These are phyloP conservation scores for Trypanosoma caninum DNA, from an alignment of 208 protist species.

Conservation along the genomic window DNA sequence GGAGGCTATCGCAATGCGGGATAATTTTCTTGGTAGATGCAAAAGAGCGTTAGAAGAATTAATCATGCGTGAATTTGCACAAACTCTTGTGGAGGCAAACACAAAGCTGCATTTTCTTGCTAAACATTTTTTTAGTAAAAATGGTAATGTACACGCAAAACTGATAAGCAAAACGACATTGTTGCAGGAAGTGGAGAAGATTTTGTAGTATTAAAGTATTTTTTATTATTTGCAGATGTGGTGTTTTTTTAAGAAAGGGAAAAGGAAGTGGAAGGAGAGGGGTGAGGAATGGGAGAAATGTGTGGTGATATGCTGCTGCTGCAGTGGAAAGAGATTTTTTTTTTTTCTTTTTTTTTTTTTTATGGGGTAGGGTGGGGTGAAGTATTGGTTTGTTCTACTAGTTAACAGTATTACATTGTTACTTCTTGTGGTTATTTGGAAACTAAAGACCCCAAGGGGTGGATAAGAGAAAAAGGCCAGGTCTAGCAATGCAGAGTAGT, in stretches of 20 bases:
- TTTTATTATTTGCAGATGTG: neutral
- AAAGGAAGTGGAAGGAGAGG: neutral
- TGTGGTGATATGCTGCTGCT: no score
- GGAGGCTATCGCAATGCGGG: slow-evolving; percentile 14
- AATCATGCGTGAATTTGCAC: slow-evolving; percentile 27
- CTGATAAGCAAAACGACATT: slow-evolving; percentile 52
- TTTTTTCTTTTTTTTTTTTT: slow-evolving; percentile 1
- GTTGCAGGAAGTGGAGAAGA: slow-evolving; percentile 38
- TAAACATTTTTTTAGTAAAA: slow-evolving; percentile 32
- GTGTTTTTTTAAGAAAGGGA: neutral
- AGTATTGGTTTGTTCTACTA: no score
- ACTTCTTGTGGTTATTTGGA: neutral
- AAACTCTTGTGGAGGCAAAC: slow-evolving; percentile 43
- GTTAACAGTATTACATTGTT: neutral
- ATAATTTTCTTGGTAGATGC: neutral
- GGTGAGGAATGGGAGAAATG: neutral
- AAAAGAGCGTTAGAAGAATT: slow-evolving; percentile 26
- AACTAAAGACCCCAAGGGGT: neutral
- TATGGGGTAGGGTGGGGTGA: no score
- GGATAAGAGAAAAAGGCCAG: slow-evolving; percentile 5
- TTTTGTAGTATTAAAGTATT: slow-evolving; percentile 23
- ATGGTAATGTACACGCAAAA: slow-evolving; percentile 49
- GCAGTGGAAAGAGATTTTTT: neutral
- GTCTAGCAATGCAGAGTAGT: neutral
- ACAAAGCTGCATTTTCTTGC: slow-evolving; percentile 33